A percentile compares a stretch with the other conserved stretches of the same genome.
phyloP scores from a whole-genome alignment of 2,329 filamentous ascomycete species.

The Arachnopeziza araneosa region DNA sequence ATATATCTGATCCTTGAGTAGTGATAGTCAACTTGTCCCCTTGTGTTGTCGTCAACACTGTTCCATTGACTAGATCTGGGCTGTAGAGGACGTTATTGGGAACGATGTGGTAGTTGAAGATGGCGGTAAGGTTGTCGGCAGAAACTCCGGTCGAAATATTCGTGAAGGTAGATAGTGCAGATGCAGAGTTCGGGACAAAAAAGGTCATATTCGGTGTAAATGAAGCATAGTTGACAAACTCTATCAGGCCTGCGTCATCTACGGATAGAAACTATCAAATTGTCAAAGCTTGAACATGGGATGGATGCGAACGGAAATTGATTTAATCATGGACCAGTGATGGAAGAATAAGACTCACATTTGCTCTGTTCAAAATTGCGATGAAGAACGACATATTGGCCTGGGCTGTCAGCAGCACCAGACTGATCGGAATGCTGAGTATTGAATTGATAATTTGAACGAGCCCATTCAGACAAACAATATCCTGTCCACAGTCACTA shows the following conservation, averaged over 20 bases:
- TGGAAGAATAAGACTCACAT: neutral
- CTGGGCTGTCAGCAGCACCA: neutral
- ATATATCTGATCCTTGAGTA: constrained; percentile 1
- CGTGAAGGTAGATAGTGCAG: constrained; percentile 1
- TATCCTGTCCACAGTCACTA: neutral
- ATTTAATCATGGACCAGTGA: neutral
- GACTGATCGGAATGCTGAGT: neutral
- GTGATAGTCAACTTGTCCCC: constrained; percentile 4
- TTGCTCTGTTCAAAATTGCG: constrained; percentile 4
- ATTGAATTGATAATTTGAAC: constrained; percentile 3
- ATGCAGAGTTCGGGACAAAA: constrained; percentile 3
- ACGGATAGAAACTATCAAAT: neutral
- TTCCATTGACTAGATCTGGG: constrained; percentile 2
- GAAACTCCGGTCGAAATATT: constrained; percentile 1
- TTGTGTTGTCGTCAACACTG: constrained; percentile 1
- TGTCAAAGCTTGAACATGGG: neutral
- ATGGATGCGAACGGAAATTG: neutral
- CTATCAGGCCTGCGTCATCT: constrained; percentile 1
- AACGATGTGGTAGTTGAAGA: constrained; percentile 7
- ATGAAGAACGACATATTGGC: constrained; percentile 7
- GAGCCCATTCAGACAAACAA: constrained; percentile 3
- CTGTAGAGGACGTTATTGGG: constrained; percentile 4
- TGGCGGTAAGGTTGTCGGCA: neutral
- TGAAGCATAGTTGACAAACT: constrained; percentile 1
- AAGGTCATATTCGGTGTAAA: constrained; percentile 8